These are phyloP conservation scores for Tylopilus subfusipes DNA, from an alignment of 768 basidiomycete species.

Conservation along the genomic window DNA sequence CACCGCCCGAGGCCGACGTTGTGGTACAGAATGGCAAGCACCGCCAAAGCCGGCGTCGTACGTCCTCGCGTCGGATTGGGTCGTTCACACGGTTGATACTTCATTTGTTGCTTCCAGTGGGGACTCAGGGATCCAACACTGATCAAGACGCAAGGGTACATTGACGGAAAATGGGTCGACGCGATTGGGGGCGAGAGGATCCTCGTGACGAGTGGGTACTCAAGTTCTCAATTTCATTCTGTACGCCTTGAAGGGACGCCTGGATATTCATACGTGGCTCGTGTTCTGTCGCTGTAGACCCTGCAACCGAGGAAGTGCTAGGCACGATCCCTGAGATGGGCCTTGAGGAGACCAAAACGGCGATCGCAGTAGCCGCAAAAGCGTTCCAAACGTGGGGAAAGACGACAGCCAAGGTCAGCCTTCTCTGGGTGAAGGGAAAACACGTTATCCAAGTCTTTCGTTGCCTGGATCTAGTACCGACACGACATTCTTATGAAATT, in stretches of 20 bases:
- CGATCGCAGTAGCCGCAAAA: conserved; percentile 74
- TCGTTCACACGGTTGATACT: neutral
- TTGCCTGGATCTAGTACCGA: conserved; percentile 48
- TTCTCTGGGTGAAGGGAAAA: neutral
- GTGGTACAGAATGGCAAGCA: conserved; percentile 54
- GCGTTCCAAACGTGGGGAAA: conserved; percentile 85
- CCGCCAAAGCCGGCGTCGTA: conserved; percentile 32
- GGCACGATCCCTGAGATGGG: conserved; percentile 91
- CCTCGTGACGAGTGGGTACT: conserved; percentile 64
- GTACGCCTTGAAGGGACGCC: neutral
- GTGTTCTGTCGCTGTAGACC: conserved; percentile 51
- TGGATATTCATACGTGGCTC: neutral
- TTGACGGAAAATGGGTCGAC: conserved; percentile 85
- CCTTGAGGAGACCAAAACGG: conserved; percentile 74
- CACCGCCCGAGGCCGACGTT: conserved; percentile 9
- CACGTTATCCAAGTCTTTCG: neutral
- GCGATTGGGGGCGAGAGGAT: conserved; percentile 72
- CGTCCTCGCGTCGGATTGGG: conserved; percentile 17
- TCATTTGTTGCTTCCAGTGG: conserved; percentile 40
- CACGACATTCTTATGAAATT: conserved; percentile 84
- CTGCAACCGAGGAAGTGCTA: conserved; percentile 78
- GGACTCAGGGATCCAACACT: conserved; percentile 75
- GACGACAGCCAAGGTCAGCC: conserved; percentile 77
- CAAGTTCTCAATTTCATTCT: neutral
- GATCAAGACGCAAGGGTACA: conserved; percentile 70